Conservation (phyloP, 768 basidiomycete genomes). For the Phylloporus sp. region DNA sequence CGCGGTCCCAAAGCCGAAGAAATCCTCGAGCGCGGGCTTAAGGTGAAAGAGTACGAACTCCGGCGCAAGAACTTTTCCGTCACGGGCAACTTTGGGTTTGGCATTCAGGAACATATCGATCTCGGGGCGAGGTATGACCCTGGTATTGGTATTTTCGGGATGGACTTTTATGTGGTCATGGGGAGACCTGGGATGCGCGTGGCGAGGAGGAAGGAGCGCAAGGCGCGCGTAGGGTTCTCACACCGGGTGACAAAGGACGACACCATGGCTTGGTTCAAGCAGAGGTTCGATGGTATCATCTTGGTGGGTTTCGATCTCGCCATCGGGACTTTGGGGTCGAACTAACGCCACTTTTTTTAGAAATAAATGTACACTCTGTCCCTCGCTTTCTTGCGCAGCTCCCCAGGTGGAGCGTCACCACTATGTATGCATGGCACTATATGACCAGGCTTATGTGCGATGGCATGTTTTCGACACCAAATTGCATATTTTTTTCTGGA, state of each 20-base stretch:
- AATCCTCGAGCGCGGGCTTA: slow-evolving; percentile 96
- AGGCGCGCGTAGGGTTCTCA: slow-evolving; percentile 76
- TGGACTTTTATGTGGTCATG: slow-evolving; percentile 99
- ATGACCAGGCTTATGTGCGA: slow-evolving; percentile 25
- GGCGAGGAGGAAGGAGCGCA: slow-evolving; percentile 84
- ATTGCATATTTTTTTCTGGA: slow-evolving; percentile 14
- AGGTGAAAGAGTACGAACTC: slow-evolving; percentile 99
- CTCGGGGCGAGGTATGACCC: slow-evolving; percentile 98
- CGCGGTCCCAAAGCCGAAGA: slow-evolving; percentile 99
- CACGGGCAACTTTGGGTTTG: slow-evolving; percentile 99
- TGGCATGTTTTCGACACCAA: slow-evolving; percentile 20
- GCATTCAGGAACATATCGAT: slow-evolving; percentile 99
- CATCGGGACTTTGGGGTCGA: not conserved
- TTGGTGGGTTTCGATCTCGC: slow-evolving; percentile 52
- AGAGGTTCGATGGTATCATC: slow-evolving; percentile 97
- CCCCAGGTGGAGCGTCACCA: slow-evolving; percentile 2
- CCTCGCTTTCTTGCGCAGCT: not conserved
- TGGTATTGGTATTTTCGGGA: slow-evolving; percentile 97
- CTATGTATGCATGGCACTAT: slow-evolving; percentile 24
- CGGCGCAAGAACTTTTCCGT: slow-evolving; percentile 96
- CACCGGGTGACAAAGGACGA: slow-evolving; percentile 96
- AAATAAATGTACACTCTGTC: slow-evolving; percentile 22
- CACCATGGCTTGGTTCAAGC: slow-evolving; percentile 98
- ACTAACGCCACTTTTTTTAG: slow-evolving; percentile 6
- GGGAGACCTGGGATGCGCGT: slow-evolving; percentile 92